Percentiles rank a stretch among this genome's conserved stretches.
Conservation (phyloP, 1,284 basidiomycete species). For the Boletus semigastroideus region DNA sequence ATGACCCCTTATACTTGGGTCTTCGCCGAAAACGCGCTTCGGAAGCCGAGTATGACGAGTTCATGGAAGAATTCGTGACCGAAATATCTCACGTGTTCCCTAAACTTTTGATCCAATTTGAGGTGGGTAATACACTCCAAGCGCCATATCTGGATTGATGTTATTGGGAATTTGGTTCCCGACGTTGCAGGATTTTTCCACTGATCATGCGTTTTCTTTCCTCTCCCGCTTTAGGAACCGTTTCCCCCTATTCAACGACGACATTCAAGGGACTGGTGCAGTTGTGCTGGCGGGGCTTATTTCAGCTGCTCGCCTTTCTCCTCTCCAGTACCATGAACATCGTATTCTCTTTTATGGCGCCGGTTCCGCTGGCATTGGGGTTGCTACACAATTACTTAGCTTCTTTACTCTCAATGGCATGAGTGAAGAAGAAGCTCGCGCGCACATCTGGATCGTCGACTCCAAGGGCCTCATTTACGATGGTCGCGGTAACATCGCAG, state of each 20-base stretch:
- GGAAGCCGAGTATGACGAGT: slow-evolving; percentile 67
- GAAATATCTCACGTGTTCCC: slow-evolving; percentile 78
- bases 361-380: slow-evolving; percentile 87
- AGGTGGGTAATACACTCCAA: slow-evolving; percentile 42
- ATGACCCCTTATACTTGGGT: slow-evolving; percentile 91
- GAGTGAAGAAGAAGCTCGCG: slow-evolving; percentile 74
- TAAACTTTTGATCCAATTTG: slow-evolving; percentile 88
- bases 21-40: slow-evolving; percentile 70
- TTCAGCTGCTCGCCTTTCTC: slow-evolving; percentile 81
- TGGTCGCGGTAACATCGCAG: slow-evolving; percentile 61
- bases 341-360: slow-evolving; percentile 91
- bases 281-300: slow-evolving; percentile 91
- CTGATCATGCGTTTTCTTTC: slow-evolving; percentile 84
- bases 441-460: slow-evolving; percentile 82
- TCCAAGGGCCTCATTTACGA: slow-evolving; percentile 84
- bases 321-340: slow-evolving; percentile 71
- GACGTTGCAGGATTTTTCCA: slow-evolving; percentile 70
- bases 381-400: slow-evolving; percentile 85
- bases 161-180: not conserved
- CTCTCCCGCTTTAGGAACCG: slow-evolving; percentile 72
- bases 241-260: slow-evolving; percentile 89
- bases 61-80: slow-evolving; percentile 93
- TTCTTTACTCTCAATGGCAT: slow-evolving; percentile 85
- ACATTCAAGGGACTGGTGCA: slow-evolving; percentile 87
- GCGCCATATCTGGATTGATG: not conserved